A percentile compares a stretch with the other conserved stretches of the same genome.
Conservation (phyloP, 352 stramenopile genomes). For the Blastocystis sp. region DNA sequence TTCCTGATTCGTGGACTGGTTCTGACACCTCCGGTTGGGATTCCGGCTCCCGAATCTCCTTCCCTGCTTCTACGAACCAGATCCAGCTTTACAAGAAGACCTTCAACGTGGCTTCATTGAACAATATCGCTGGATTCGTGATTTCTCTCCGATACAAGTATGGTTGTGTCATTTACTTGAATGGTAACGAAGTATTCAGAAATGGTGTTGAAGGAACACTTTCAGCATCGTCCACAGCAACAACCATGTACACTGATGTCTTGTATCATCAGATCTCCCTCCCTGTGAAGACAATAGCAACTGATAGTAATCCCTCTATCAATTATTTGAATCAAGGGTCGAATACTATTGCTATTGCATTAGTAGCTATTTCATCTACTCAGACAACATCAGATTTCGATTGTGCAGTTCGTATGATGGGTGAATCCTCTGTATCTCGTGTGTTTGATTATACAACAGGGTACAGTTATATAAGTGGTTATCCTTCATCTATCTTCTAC, state of each 20-base stretch:
- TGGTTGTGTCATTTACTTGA: constrained; percentile 34
- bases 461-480: not conserved
- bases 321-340: constrained; percentile 13
- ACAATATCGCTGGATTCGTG: not conserved
- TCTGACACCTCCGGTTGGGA: not conserved
- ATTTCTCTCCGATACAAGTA: constrained; percentile 9
- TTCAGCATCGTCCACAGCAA: not conserved
- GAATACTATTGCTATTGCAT: constrained; percentile 13
- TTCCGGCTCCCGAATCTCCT: not conserved
- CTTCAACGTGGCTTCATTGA: not conserved
- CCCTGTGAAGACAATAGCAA: not conserved
- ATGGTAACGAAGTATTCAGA: constrained; percentile 36
- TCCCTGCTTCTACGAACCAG: constrained; percentile 17
- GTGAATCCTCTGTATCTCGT: not conserved
- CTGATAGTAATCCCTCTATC: not conserved
- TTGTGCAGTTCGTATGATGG: not conserved
- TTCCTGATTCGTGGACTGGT: constrained; percentile 8
- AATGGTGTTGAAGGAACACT: not conserved
- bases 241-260: not conserved
- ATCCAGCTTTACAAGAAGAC: constrained; percentile 51
- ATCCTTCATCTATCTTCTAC: not conserved
- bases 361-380: not conserved
- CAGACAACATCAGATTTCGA: constrained; percentile 3
- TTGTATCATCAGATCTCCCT: constrained; percentile 4
- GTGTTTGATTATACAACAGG: not conserved